phyloP scores from a whole-genome alignment of 352 stramenopile species.

The Pythium utonaiense region DNA sequence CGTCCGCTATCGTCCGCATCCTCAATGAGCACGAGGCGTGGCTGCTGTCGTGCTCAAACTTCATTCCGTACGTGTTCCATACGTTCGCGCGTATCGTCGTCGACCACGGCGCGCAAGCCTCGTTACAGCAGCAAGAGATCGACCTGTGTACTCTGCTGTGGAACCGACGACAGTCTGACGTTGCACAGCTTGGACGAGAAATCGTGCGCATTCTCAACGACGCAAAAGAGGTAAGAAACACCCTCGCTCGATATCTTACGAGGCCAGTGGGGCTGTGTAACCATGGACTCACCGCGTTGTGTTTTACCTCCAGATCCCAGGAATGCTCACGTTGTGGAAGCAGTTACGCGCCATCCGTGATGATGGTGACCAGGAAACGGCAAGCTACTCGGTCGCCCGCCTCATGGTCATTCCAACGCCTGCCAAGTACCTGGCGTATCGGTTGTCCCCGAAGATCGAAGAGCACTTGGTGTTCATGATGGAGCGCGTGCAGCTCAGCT shows the following conservation, averaged over 20 bases:
- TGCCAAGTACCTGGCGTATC: slow-evolving; percentile 73
- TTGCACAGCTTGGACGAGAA: slow-evolving; percentile 71
- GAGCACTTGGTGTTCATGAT: slow-evolving; percentile 87
- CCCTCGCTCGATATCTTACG: no score
- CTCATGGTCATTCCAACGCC: slow-evolving; percentile 75
- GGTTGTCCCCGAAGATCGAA: slow-evolving; percentile 83
- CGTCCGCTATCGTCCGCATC: slow-evolving; percentile 73
- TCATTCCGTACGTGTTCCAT: slow-evolving; percentile 83
- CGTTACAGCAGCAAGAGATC: slow-evolving; percentile 73
- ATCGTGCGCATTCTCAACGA: slow-evolving; percentile 78
- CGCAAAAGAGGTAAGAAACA: slow-evolving; percentile 64
- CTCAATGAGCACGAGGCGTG: slow-evolving; percentile 76
- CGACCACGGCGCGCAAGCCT: slow-evolving; percentile 60
- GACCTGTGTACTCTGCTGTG: slow-evolving; percentile 74
- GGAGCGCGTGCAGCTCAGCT: slow-evolving; percentile 72
- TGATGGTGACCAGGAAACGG: slow-evolving; percentile 47
- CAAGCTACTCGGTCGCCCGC: slow-evolving; percentile 56
- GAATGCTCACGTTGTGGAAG: slow-evolving; percentile 83
- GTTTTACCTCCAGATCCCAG: slow-evolving; percentile 44
- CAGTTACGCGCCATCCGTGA: slow-evolving; percentile 68
- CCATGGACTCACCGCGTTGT: neutral
- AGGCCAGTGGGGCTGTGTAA: no score
- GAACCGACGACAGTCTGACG: slow-evolving; percentile 60
- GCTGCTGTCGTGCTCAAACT: slow-evolving; percentile 61
- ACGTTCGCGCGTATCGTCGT: slow-evolving; percentile 70